These are phyloP conservation scores for Cenchrus fungigraminus DNA, from an alignment of 176 grass and related monocot species.

Conservation along the genomic window DNA sequence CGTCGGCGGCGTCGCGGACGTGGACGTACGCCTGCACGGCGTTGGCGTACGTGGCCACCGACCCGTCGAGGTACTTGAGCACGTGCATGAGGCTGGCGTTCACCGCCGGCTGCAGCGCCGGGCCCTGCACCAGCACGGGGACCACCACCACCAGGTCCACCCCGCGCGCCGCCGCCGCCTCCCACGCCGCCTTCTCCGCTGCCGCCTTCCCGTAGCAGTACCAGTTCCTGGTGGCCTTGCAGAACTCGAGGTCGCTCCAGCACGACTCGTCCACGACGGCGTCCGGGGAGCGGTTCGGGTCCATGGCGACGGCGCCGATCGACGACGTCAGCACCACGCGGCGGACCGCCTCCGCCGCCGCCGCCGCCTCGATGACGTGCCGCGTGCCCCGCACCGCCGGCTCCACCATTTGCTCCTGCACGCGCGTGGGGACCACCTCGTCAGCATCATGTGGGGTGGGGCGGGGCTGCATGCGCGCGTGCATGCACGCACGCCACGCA, in stretches of 20 bases:
- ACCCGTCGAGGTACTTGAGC: slow-evolving; percentile 78
- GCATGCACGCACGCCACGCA: no score
- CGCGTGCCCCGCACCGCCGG: slow-evolving; percentile 75
- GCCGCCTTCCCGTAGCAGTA: slow-evolving; percentile 87
- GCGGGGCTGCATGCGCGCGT: no score
- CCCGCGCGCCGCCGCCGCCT: slow-evolving; percentile 49
- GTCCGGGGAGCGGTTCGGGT: slow-evolving; percentile 58
- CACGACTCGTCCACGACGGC: slow-evolving; percentile 81
- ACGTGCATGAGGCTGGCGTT: slow-evolving; percentile 82
- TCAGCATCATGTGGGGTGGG: no score
- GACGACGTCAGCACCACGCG: slow-evolving; percentile 89
- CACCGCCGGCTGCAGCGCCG: slow-evolving; percentile 68
- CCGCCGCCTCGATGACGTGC: slow-evolving; percentile 73
- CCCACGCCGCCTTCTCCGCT: slow-evolving; percentile 75
- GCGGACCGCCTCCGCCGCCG: slow-evolving; percentile 61
- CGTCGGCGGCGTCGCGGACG: slow-evolving; percentile 73
- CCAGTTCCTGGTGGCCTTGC: slow-evolving; percentile 76
- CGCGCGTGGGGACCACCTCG: not conserved
- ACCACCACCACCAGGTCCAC: slow-evolving; percentile 68
- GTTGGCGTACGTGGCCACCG: slow-evolving; percentile 64
- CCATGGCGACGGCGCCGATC: slow-evolving; percentile 79
- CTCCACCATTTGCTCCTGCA: slow-evolving; percentile 79
- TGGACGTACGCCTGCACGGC: slow-evolving; percentile 90
- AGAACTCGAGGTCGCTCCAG: slow-evolving; percentile 93
- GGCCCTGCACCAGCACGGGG: slow-evolving; percentile 78